phyloP scores from a whole-genome alignment of 2,329 filamentous ascomycete species.

The Claviceps arundinis region DNA sequence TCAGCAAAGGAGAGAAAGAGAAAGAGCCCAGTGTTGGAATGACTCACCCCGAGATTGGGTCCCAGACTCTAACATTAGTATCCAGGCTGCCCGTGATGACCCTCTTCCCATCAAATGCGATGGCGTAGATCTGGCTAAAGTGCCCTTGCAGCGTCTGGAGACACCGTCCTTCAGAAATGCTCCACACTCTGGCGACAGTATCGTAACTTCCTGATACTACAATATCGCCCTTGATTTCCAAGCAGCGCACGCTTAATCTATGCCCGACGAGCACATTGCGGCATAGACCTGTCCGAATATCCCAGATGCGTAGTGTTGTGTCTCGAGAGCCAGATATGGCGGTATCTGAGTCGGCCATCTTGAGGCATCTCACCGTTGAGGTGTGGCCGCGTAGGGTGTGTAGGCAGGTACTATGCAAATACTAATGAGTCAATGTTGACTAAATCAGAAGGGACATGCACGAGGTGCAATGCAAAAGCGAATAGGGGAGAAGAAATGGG shows the following conservation, averaged over 20 bases:
- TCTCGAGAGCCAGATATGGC: constrained; percentile 95
- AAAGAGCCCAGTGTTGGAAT: background rate
- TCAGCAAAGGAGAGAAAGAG: background rate
- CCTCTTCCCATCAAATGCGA: constrained; percentile 87
- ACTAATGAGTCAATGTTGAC: background rate
- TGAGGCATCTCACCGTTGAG: constrained; percentile 88
- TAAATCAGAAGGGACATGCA: background rate
- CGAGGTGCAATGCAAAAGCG: background rate
- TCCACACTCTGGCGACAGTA: constrained; percentile 94
- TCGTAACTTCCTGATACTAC: constrained; percentile 98
- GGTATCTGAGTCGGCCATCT: constrained; percentile 90
- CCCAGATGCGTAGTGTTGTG: constrained; percentile 90
- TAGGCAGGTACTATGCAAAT: constrained; percentile 45
- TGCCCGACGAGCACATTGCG: constrained; percentile 87
- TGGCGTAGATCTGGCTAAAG: constrained; percentile 97
- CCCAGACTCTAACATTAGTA: constrained; percentile 95
- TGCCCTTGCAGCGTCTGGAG: constrained; percentile 82
- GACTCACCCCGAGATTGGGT: constrained; percentile 68
- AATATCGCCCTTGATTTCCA: constrained; percentile 91
- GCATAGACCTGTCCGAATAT: constrained; percentile 77
- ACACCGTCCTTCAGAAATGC: constrained; percentile 88
- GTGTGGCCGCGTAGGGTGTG: constrained; percentile 89
- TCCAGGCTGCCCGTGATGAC: constrained; percentile 94
- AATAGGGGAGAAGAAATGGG: background rate
- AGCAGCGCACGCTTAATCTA: constrained; percentile 85